Evolutionary conservation across 345 rosid genomes (phyloP).

Genomic region (Eucalyptus caleyi): DNA sequence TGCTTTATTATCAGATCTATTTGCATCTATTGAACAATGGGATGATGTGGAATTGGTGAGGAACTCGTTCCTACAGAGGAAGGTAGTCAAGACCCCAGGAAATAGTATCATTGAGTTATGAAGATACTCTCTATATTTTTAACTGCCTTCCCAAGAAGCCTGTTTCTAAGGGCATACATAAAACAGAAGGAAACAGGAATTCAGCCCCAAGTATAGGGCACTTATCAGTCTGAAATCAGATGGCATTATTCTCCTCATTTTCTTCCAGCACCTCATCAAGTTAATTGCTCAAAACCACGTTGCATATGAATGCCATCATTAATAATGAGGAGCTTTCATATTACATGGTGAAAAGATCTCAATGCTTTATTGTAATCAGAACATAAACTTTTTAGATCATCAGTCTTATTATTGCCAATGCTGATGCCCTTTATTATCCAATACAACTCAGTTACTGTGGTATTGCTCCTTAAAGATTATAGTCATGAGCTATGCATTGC

Average conservation of each 20-base stretch:
- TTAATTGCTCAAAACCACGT: not conserved
- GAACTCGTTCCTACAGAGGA: not conserved
- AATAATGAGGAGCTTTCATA: not conserved
- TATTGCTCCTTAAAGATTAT: not conserved
- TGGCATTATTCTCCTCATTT: not conserved
- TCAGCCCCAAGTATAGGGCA: not conserved
- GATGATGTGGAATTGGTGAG: slow-evolving; percentile 2
- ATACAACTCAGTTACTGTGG: not conserved
- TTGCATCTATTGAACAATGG: not conserved
- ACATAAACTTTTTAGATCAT: not conserved
- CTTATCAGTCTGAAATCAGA: not conserved
- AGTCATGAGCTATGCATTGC: not conserved
- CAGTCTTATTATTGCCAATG: not conserved
- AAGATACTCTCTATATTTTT: not conserved
- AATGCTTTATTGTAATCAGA: not conserved
- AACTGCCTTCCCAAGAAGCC: not conserved
- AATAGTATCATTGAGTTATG: not conserved
- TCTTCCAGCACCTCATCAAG: not conserved
- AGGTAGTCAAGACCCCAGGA: not conserved
- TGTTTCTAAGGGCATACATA: not conserved
- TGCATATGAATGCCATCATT: not conserved
- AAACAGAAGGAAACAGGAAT: not conserved
- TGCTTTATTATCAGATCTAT: slow-evolving; percentile 3
- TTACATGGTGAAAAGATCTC: not conserved
- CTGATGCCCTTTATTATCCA: not conserved